Evolutionary conservation across 768 basidiomycete species (phyloP), one percentile per base, ranked within the genome.

Genomic region (Tricholoma furcatifolium): DNA sequence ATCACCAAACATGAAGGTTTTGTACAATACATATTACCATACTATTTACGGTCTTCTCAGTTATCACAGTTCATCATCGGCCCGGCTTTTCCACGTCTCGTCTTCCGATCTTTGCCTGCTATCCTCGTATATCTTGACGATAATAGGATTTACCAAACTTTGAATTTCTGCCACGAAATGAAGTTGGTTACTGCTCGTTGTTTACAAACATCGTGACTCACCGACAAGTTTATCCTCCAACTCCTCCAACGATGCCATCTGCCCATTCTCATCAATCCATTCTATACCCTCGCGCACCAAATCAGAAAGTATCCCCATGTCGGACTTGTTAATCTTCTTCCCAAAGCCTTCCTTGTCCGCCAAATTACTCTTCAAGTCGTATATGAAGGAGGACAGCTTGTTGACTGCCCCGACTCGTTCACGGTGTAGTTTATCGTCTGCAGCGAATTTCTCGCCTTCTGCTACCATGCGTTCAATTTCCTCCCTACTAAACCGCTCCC

Each of bases 181-280:
- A 20, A 60, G 64, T 40, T 46, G 39, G 27, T 53, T 30, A 41
- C 34, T 39, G 21, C 12, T 34, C 20, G 12, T 21, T n/a, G 4
- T 14, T 7, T 4, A 20, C 8, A 34, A 23, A n/a, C 40, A 24
- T 1, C 20, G 56, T 11, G 49, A 44, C 67, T 5, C 47, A 71
- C 72, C 76, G 24, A 72, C 67, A 56, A 89, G 69, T 72, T 89
- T 88, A 72, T 92, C 90, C 67, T 93, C 90, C 42, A 91, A 70
- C 47, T 90, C 88, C 55, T 89, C 88, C 34, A 84, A 78, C 23
- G 74, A 73, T 3, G 91, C 92, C 12, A 68, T 69, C 42, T 77
- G 69, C 10, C 82, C 80, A 62, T 85, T 73, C 56, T 83, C 78
- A 15, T 94, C 91, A 50, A 91, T 74, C 90, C 91, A 94, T 44